These are phyloP conservation scores for Apophysomyces variabilis DNA, from an alignment of 371 early-diverging fungal species.

Conservation along the genomic window DNA sequence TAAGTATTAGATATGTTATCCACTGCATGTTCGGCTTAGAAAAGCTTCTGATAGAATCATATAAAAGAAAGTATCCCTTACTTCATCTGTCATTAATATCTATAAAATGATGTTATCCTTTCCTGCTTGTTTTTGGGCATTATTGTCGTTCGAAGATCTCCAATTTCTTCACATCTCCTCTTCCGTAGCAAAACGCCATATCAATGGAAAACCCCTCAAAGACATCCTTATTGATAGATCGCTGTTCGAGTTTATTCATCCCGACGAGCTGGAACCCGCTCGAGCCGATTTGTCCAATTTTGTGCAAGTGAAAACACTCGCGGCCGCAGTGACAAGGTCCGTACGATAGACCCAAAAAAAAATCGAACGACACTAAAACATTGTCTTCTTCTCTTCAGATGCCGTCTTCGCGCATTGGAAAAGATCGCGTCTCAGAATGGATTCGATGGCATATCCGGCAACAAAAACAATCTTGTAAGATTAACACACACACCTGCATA, in stretches of 20 bases:
- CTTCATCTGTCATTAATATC: constrained; percentile 1
- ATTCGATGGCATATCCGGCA: neutral
- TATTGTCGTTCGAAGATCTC: constrained; percentile 51
- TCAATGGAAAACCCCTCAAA: constrained; percentile 37
- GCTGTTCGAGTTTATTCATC: constrained; percentile 64
- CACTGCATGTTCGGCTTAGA: neutral
- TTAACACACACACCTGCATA: too few species aligned
- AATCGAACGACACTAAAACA: constrained; percentile 1
- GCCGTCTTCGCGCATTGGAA: constrained; percentile 16
- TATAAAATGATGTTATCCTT: constrained; percentile 8
- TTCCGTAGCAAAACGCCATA: constrained; percentile 34
- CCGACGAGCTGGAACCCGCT: constrained; percentile 59
- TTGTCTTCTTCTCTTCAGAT: constrained; percentile 7
- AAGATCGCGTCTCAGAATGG: constrained; percentile 1
- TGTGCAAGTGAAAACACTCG: constrained; percentile 51
- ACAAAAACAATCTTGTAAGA: constrained; percentile 5
- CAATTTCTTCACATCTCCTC: constrained; percentile 53
- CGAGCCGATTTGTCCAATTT: constrained; percentile 55
- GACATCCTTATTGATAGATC: constrained; percentile 48
- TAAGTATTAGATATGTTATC: neutral
- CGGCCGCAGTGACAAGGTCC: constrained; percentile 64
- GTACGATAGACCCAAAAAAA: neutral
- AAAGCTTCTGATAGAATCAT: constrained; percentile 2
- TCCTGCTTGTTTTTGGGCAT: constrained; percentile 53
- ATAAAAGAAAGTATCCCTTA: neutral